Percentiles rank a stretch among this genome's conserved stretches.
Evolutionary conservation across 2,329 filamentous ascomycete species (phyloP).

Genomic region (Tothia fuscella): DNA sequence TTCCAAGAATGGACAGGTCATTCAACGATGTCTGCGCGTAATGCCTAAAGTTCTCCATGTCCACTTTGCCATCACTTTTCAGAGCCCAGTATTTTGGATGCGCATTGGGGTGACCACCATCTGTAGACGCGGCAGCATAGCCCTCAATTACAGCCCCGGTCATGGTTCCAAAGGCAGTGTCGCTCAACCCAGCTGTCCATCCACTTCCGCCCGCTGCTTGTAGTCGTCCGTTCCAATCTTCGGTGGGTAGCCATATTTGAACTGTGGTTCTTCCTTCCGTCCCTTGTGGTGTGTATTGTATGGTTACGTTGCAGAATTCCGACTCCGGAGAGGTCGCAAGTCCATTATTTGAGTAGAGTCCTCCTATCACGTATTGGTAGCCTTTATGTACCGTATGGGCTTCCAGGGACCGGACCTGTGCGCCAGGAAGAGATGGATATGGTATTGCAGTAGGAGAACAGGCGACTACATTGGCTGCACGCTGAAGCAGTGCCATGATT

Average conservation of each 20-base stretch:
- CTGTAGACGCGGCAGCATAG: conserved; percentile 23
- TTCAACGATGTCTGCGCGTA: conserved; percentile 26
- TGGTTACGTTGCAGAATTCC: conserved; percentile 16
- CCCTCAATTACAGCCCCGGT: conserved; percentile 19
- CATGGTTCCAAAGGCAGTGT: conserved; percentile 14
- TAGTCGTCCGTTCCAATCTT: conserved; percentile 23
- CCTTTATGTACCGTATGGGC: conserved; percentile 14
- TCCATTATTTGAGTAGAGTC: conserved; percentile 12
- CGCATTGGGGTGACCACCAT: conserved; percentile 19
- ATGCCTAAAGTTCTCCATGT: conserved; percentile 24
- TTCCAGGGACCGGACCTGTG: conserved; percentile 13
- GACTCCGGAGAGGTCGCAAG: conserved; percentile 4
- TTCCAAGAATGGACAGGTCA: conserved; percentile 24
- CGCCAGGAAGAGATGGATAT: conserved; percentile 6
- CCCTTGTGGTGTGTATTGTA: conserved; percentile 13
- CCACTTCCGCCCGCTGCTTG: conserved; percentile 21
- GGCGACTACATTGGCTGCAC: not conserved
- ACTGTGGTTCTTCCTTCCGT: conserved; percentile 13
- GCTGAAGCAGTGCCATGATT: not conserved
- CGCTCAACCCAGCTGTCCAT: conserved; percentile 19
- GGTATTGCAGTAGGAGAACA: conserved; percentile 1
- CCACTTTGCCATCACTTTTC: conserved; percentile 16
- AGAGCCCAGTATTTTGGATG: conserved; percentile 10
- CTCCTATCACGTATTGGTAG: conserved; percentile 10
- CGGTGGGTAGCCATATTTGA: conserved; percentile 21